phyloP scores from a whole-genome alignment of 2,329 filamentous ascomycete genomes.

The Alternaria alternata region DNA sequence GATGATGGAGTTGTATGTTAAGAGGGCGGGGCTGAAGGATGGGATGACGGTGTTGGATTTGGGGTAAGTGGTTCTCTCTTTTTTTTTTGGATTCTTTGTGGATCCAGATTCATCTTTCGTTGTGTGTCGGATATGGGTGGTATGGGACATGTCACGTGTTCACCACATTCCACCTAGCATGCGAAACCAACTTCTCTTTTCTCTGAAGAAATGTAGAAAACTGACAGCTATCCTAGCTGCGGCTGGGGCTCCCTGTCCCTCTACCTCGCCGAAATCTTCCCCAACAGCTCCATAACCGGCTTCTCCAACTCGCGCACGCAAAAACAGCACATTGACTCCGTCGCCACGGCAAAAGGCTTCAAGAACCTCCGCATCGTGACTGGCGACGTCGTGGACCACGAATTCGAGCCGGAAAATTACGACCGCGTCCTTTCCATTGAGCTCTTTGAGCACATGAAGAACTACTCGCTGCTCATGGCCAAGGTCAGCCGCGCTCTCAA shows the following conservation, averaged over 20 bases:
- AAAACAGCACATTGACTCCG: constrained; percentile 70
- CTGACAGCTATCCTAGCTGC: constrained; percentile 57
- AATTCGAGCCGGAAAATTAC: constrained; percentile 66
- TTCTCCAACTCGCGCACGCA: constrained; percentile 76
- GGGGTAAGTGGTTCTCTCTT: constrained; percentile 54
- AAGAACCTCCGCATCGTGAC: constrained; percentile 70
- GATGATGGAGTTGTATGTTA: constrained; percentile 71
- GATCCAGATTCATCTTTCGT: not conserved
- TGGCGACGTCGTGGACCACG: constrained; percentile 71
- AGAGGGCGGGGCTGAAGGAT: constrained; percentile 66
- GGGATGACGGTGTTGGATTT: constrained; percentile 70
- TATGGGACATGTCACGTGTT: not conserved
- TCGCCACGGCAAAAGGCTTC: constrained; percentile 65
- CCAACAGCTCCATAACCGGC: constrained; percentile 68
- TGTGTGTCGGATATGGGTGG: not conserved
- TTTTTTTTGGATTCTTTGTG: constrained; percentile 11
- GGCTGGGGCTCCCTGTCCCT: constrained; percentile 73
- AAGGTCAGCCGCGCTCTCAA: constrained; percentile 69
- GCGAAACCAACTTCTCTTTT: too few species aligned
- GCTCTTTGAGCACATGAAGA: constrained; percentile 81
- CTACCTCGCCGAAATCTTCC: constrained; percentile 71
- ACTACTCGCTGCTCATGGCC: constrained; percentile 72
- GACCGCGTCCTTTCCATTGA: constrained; percentile 75
- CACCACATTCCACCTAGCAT: not conserved
- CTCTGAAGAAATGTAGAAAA: not conserved